These are phyloP conservation scores for Meyerozyma guilliermondii DNA, from an alignment of 1,139 yeast species.

Conservation along the genomic window DNA sequence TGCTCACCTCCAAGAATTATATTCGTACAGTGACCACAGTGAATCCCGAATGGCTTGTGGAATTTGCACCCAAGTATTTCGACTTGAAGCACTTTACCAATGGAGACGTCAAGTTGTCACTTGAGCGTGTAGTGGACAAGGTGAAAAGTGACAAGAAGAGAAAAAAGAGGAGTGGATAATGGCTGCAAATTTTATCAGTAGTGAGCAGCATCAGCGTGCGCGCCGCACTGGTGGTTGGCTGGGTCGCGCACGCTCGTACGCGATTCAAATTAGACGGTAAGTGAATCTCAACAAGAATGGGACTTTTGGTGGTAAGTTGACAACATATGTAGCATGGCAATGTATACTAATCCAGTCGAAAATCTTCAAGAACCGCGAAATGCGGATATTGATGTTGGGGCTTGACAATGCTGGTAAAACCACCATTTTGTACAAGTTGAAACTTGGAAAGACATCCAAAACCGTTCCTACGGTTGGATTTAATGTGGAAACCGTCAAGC, in stretches of 20 bases:
- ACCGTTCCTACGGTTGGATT: conserved; percentile 95
- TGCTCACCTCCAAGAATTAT: conserved; percentile 86
- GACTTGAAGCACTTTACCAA: conserved; percentile 68
- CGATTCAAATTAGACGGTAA: background rate
- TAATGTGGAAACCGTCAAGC: conserved; percentile 88
- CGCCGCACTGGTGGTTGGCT: no score
- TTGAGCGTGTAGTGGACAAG: conserved; percentile 61
- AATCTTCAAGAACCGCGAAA: conserved; percentile 39
- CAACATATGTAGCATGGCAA: background rate
- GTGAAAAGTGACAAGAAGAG: conserved; percentile 38
- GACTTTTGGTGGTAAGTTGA: conserved; percentile 5
- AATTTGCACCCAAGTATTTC: conserved; percentile 82
- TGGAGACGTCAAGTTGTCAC: conserved; percentile 78
- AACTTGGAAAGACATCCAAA: conserved; percentile 68
- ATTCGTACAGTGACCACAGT: conserved; percentile 92
- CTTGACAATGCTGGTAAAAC: conserved; percentile 92
- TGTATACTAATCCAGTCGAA: conserved; percentile 21
- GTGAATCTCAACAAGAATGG: conserved; percentile 3
- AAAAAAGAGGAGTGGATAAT: conserved; percentile 26
- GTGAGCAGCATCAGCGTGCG: no score
- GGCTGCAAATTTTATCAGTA: no score
- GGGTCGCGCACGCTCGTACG: conserved; percentile 1
- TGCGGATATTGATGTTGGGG: conserved; percentile 84
- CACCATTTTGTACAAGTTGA: conserved; percentile 66
- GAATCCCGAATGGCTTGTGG: conserved; percentile 83